A percentile compares a stretch with the other conserved stretches of the same genome.
Evolutionary conservation across 1,139 yeast genomes (phyloP).

Genomic region (Zygosaccharomyces pseudobailii): DNA sequence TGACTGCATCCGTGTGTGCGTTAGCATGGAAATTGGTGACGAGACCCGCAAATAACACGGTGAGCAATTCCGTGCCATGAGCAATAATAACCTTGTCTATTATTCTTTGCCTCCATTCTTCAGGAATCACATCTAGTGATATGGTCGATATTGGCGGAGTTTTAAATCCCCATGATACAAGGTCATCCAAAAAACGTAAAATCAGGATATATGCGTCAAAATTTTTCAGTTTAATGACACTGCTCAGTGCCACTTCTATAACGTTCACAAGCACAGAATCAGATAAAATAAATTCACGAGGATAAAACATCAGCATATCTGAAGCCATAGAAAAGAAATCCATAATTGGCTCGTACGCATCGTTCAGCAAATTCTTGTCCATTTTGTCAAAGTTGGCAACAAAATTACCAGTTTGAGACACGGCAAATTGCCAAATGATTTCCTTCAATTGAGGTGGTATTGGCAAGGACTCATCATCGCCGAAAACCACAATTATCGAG

Average conservation of each 20-base stretch:
- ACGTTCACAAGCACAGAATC: conserved; percentile 55
- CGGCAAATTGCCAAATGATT: conserved; percentile 49
- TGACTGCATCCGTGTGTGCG: conserved; percentile 69
- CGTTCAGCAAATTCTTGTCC: conserved; percentile 38
- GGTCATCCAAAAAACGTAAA: conserved; percentile 72
- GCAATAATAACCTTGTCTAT: conserved; percentile 39
- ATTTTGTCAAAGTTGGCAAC: conserved; percentile 34
- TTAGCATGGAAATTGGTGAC: conserved; percentile 70
- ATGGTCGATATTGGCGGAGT: conserved; percentile 70
- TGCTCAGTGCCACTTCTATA: conserved; percentile 51
- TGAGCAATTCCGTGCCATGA: conserved; percentile 56
- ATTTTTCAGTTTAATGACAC: conserved; percentile 57
- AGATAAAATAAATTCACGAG: conserved; percentile 56
- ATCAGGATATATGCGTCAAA: conserved; percentile 67
- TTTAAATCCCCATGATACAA: conserved; percentile 77
- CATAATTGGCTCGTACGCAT: conserved; percentile 68
- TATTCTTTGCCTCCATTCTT: conserved; percentile 48
- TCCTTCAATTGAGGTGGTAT: conserved; percentile 33
- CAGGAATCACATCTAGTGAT: conserved; percentile 50
- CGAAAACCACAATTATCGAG: conserved; percentile 69
- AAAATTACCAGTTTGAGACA: conserved; percentile 43
- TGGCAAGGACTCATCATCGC: conserved; percentile 48
- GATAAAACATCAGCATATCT: conserved; percentile 76
- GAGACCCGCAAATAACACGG: conserved; percentile 57
- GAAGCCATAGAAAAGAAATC: conserved; percentile 83